Evolutionary conservation across 495 filamentous ascomycete genomes (phyloP).

Genomic region (Penicillium alfredii): DNA sequence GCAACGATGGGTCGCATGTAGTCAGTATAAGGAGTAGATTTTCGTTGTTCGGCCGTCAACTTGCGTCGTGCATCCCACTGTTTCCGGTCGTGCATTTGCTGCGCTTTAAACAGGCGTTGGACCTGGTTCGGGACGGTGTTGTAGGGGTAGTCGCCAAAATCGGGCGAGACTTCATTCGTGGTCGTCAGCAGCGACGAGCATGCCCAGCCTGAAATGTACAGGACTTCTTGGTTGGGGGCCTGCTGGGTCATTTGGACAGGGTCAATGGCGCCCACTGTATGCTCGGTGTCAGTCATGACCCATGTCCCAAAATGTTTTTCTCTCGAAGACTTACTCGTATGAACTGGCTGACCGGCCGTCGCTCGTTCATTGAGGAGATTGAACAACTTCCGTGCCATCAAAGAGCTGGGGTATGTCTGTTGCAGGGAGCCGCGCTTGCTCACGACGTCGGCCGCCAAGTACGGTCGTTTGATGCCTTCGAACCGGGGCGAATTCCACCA

Average conservation of each 20-base stretch:
- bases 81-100: conserved; percentile 93
- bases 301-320: too few species aligned
- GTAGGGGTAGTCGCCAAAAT: conserved; percentile 98
- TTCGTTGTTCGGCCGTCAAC: conserved; percentile 64
- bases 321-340: conserved; percentile 78
- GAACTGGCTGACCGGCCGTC: conserved; percentile 74
- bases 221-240: conserved; percentile 87
- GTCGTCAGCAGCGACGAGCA: conserved; percentile 87
- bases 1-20: conserved; percentile 93
- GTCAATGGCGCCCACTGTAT: conserved; percentile 89
- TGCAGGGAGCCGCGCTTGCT: conserved; percentile 82
- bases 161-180: conserved; percentile 94
- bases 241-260: conserved; percentile 99
- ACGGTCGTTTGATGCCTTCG: conserved; percentile 84
- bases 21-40: conserved; percentile 74
- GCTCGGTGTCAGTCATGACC: conserved; percentile 6
- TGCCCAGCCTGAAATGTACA: conserved; percentile 96
- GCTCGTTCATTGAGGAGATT: conserved; percentile 73
- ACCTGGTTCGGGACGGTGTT: conserved; percentile 99
- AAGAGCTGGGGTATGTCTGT: conserved; percentile 81
- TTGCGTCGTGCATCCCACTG: conserved; percentile 81
- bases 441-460: conserved; percentile 84
- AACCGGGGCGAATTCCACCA: conserved; percentile 86
- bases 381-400: conserved; percentile 93
- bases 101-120: conserved; percentile 89